These are phyloP conservation scores for Penicillium glabrum DNA, from an alignment of 2,329 filamentous ascomycete genomes.

Conservation along the genomic window DNA sequence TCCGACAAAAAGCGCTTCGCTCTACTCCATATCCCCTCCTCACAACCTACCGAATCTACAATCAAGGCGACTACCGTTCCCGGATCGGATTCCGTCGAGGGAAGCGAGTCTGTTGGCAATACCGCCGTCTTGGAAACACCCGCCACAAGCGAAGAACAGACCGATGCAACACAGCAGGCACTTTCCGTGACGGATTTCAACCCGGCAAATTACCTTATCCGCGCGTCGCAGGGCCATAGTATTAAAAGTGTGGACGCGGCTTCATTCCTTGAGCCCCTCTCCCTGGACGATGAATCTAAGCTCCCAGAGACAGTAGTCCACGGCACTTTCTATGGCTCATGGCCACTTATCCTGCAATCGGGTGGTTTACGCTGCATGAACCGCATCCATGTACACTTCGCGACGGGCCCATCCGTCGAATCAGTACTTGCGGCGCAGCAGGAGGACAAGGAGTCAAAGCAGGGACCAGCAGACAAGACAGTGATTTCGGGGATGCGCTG, in stretches of 20 bases:
- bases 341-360: slow-evolving; percentile 69
- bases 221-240: slow-evolving; percentile 92
- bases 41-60: slow-evolving; percentile 20
- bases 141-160: slow-evolving; percentile 30
- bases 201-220: slow-evolving; percentile 75
- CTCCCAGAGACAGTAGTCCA: slow-evolving; percentile 73
- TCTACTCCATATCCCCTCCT: slow-evolving; percentile 58
- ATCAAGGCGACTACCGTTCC: slow-evolving; percentile 15
- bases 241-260: slow-evolving; percentile 71
- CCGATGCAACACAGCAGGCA: slow-evolving; percentile 35
- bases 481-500: slow-evolving; percentile 79
- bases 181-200: slow-evolving; percentile 44
- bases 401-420: slow-evolving; percentile 63
- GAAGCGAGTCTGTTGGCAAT: not conserved
- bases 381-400: slow-evolving; percentile 88
- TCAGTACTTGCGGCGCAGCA: slow-evolving; percentile 30
- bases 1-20: slow-evolving; percentile 93
- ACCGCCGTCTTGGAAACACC: slow-evolving; percentile 15
- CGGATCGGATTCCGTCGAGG: not conserved
- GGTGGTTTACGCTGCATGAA: slow-evolving; percentile 81
- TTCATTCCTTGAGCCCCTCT: slow-evolving; percentile 68
- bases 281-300: slow-evolving; percentile 49
- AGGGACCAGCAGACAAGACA: slow-evolving; percentile 4
- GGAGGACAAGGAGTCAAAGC: slow-evolving; percentile 6
- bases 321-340: slow-evolving; percentile 83